Conservation (phyloP, 192 early-diverging fungal genomes). For the Nowakowskiella sp. region DNA sequence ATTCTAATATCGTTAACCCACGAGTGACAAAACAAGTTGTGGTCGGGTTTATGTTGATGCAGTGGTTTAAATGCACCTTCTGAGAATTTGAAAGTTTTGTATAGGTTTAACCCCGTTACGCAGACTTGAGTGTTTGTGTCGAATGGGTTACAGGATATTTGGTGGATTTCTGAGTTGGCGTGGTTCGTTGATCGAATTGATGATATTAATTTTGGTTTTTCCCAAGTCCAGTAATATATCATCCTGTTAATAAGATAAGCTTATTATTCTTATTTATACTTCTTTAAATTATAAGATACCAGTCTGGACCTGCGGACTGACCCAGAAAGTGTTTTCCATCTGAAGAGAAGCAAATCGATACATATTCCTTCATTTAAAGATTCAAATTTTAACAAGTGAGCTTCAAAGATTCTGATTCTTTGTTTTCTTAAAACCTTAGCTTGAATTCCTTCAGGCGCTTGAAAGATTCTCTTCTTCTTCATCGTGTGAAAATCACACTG, state of each 20-base stretch:
- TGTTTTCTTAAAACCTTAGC: constrained; percentile 10
- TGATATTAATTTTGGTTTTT: constrained; percentile 38
- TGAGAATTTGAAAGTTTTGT: constrained; percentile 30
- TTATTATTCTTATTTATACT: neutral
- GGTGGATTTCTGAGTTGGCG: constrained; percentile 28
- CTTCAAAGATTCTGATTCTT: constrained; percentile 1
- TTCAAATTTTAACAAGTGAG: constrained; percentile 3
- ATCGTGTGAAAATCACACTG: constrained; percentile 13
- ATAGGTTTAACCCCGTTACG: constrained; percentile 36
- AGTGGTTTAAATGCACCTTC: constrained; percentile 41
- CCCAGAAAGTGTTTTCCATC: constrained; percentile 37
- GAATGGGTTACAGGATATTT: constrained; percentile 41
- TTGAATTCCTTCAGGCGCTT: constrained; percentile 10
- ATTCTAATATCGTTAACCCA: constrained; percentile 40
- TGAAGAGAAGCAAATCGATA: constrained; percentile 34
- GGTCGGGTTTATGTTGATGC: constrained; percentile 37
- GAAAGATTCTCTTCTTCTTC: constrained; percentile 18
- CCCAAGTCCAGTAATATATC: constrained; percentile 43
- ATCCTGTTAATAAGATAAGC: constrained; percentile 18
- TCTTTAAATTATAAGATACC: constrained; percentile 4
- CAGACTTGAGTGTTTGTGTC: constrained; percentile 38
- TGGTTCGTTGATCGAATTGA: constrained; percentile 27
- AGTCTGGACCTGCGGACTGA: constrained; percentile 29
- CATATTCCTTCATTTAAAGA: constrained; percentile 30
- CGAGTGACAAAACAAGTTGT: constrained; percentile 42